Evolutionary conservation across 2,329 filamentous ascomycete genomes (phyloP).

Genomic region (Neopestalotiopsis sp.): DNA sequence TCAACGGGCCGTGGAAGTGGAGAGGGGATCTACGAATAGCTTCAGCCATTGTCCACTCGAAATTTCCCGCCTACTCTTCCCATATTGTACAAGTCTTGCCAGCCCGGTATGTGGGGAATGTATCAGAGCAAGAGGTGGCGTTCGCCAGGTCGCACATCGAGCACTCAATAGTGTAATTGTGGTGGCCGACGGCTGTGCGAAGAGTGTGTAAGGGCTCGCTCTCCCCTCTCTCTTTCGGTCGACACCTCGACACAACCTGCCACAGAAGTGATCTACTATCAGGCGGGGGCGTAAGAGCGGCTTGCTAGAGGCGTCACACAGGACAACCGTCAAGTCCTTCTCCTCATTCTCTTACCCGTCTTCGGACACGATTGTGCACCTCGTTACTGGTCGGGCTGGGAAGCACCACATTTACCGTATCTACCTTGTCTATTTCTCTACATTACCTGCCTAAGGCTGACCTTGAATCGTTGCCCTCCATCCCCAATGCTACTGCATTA

Average conservation of each 20-base stretch:
- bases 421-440: neutral
- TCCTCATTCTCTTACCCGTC: neutral
- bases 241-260: neutral
- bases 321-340: neutral
- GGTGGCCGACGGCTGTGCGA: neutral
- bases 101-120: conserved; percentile 1
- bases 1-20: conserved; percentile 4
- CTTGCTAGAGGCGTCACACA: neutral
- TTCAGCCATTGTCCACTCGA: neutral
- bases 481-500: neutral
- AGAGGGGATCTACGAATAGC: conserved; percentile 2
- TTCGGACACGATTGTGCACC: neutral
- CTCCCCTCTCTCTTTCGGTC: too few species aligned
- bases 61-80: neutral
- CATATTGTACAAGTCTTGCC: neutral
- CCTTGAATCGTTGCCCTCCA: neutral
- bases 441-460: neutral
- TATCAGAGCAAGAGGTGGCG: conserved; percentile 1
- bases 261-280: neutral
- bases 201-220: neutral
- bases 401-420: too few species aligned
- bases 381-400: neutral
- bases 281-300: neutral
- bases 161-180: neutral
- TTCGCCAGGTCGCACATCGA: neutral